phyloP scores from a whole-genome alignment of 2,329 filamentous ascomycete genomes.

The Leptosphaerulina australis region DNA sequence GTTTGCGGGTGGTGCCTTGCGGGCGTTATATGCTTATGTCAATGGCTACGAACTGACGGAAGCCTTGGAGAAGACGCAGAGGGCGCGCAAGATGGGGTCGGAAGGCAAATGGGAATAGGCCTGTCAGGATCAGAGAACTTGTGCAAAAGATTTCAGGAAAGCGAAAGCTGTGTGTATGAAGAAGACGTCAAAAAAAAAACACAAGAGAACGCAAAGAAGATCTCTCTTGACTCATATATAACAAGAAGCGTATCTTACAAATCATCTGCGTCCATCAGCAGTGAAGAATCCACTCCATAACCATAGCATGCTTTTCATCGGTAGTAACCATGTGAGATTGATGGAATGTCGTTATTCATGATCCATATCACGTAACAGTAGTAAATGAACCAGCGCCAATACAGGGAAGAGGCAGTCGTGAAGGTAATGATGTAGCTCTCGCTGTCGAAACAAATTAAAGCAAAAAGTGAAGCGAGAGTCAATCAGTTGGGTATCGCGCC shows the following conservation, averaged over 20 bases:
- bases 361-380: slow-evolving; percentile 19
- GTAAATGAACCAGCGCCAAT: slow-evolving; percentile 3
- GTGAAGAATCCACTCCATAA: neutral
- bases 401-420: slow-evolving; percentile 1
- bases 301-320: slow-evolving; percentile 11
- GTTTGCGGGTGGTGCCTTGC: slow-evolving; percentile 68
- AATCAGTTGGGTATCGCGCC: slow-evolving; percentile 12
- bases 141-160: neutral
- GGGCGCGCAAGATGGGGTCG: slow-evolving; percentile 25
- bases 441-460: slow-evolving; percentile 21
- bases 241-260: slow-evolving; percentile 5
- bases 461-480: slow-evolving; percentile 32
- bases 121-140: neutral
- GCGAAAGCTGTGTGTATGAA: neutral
- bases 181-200: neutral
- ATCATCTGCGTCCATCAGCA: neutral
- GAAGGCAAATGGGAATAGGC: slow-evolving; percentile 30
- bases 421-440: slow-evolving; percentile 20
- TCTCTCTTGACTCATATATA: slow-evolving; percentile 6
- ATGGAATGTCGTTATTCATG: slow-evolving; percentile 11
- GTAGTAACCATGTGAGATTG: slow-evolving; percentile 18
- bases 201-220: slow-evolving; percentile 23
- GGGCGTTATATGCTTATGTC: slow-evolving; percentile 70
- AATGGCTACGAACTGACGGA: slow-evolving; percentile 59
- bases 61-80: slow-evolving; percentile 26